phyloP scores from a whole-genome alignment of 2,329 filamentous ascomycete species.

The Ceratocystiopsis minuta region DNA sequence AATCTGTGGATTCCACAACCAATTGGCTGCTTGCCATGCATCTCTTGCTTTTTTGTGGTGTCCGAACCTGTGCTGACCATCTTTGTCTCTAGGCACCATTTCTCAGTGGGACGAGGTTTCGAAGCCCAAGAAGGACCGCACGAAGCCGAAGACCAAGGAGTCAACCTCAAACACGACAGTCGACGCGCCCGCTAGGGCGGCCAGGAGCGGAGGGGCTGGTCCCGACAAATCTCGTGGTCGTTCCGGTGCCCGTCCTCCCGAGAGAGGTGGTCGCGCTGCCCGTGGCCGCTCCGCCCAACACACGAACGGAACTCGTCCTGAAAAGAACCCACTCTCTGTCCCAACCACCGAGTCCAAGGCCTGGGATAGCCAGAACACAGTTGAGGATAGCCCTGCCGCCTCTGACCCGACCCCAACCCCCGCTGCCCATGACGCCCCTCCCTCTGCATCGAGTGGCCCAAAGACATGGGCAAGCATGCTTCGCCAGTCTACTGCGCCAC shows the following conservation, averaged over 20 bases:
- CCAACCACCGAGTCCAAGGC: slow-evolving; percentile 52
- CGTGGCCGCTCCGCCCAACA: slow-evolving; percentile 44
- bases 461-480: slow-evolving; percentile 68
- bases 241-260: slow-evolving; percentile 42
- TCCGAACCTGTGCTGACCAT: not conserved
- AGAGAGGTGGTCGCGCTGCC: slow-evolving; percentile 41
- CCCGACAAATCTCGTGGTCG: slow-evolving; percentile 45
- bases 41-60: not conserved
- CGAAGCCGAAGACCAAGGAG: slow-evolving; percentile 56
- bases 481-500: slow-evolving; percentile 32
- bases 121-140: slow-evolving; percentile 57
- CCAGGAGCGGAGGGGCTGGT: slow-evolving; percentile 43
- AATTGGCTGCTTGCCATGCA: not conserved
- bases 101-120: slow-evolving; percentile 75
- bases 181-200: slow-evolving; percentile 28
- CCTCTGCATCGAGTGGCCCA: slow-evolving; percentile 17
- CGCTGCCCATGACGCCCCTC: slow-evolving; percentile 16
- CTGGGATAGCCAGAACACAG: slow-evolving; percentile 32
- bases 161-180: slow-evolving; percentile 29
- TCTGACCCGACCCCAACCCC: slow-evolving; percentile 13
- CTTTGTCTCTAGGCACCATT: slow-evolving; percentile 51
- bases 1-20: no score
- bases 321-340: slow-evolving; percentile 40
- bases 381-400: slow-evolving; percentile 21
- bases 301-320: slow-evolving; percentile 43